These are phyloP conservation scores for Danielia oregonensis DNA, from an alignment of 805 yeast species.

Conservation along the genomic window DNA sequence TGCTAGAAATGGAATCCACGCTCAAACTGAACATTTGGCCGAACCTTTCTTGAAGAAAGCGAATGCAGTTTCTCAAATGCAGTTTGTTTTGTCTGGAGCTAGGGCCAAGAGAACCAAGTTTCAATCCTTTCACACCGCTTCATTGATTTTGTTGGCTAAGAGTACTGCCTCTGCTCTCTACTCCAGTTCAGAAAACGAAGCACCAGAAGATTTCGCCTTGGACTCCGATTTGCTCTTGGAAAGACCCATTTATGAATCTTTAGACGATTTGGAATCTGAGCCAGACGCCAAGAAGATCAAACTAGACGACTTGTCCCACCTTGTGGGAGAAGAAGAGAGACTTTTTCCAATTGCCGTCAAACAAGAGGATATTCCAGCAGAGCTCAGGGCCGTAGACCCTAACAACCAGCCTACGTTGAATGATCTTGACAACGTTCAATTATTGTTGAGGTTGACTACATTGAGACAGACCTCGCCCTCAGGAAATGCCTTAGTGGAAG, in stretches of 20 bases:
- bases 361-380: conserved; percentile 60
- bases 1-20: conserved; percentile 60
- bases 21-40: conserved; percentile 61
- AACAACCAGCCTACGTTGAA: conserved; percentile 74
- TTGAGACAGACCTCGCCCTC: conserved; percentile 69
- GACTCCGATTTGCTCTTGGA: conserved; percentile 79
- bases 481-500: conserved; percentile 67
- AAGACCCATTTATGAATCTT: conserved; percentile 63
- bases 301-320: conserved; percentile 30
- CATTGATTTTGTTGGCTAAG: conserved; percentile 73
- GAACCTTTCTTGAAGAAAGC: conserved; percentile 54
- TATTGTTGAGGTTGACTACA: conserved; percentile 63
- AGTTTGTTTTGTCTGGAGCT: conserved; percentile 77
- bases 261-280: conserved; percentile 43
- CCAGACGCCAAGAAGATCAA: conserved; percentile 38
- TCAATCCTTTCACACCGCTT: conserved; percentile 68
- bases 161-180: conserved; percentile 28
- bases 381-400: conserved; percentile 60
- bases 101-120: conserved; percentile 83
- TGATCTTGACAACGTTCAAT: conserved; percentile 68
- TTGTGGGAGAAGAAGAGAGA: conserved; percentile 17
- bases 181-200: conserved; percentile 15
- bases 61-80: conserved; percentile 54
- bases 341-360: conserved; percentile 61
- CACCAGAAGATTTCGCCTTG: conserved; percentile 57